Base-by-base conservation (phyloP, 2,329 filamentous ascomycete genomes). In the Basipetospora chlamydospora region DNA sequence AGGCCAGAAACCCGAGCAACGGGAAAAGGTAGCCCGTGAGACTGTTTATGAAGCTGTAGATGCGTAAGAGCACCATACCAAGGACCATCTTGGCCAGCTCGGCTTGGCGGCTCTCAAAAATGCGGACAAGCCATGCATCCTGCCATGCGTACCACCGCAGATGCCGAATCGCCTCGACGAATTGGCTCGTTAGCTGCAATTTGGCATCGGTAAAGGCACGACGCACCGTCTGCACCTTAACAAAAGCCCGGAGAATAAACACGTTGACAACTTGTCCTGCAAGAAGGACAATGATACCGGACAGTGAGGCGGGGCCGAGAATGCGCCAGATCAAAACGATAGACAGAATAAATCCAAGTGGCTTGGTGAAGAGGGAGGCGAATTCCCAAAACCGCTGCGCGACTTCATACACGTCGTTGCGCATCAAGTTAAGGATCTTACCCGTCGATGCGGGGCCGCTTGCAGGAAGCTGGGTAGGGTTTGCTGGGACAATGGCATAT, bases 361-460 rank as follows among this genome's bases (percentile, higher is more conserved):
- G 86, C 42, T 80, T 82, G 3, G 77, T 77, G 28, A 92, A 60
- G 2, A 94, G 60, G n/a, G 65, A 64, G 2, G 80, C 70, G 36
- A 90, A 81, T 41, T 94, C 86, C 86, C 86, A 94, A 47, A 94
- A 90, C 29, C 81, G 63, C 48, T 88, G 83, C 3, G 83, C 72
- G 26, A 88, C 73, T 50, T 87, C 80, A 49, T 88, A 90, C 0
- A 80, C 82, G 51, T 90, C 83, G 40, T 70, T 76, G 33, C 84
- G 77, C 64, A 93, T 81, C 2, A 94, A 58, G 47, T 93, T 94
- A 42, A 94, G 69, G 35, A 94, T 90, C 50, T 93, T 93, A 6
- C 86, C 86, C 57, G 87, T 88, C 0, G 82, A 85, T 0, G 86
- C 84, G 2, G 80, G 71, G 38, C 70, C 37, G 20, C 20, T 39